Conservation (phyloP, 768 basidiomycete species). For the Kwoniella sp. region DNA sequence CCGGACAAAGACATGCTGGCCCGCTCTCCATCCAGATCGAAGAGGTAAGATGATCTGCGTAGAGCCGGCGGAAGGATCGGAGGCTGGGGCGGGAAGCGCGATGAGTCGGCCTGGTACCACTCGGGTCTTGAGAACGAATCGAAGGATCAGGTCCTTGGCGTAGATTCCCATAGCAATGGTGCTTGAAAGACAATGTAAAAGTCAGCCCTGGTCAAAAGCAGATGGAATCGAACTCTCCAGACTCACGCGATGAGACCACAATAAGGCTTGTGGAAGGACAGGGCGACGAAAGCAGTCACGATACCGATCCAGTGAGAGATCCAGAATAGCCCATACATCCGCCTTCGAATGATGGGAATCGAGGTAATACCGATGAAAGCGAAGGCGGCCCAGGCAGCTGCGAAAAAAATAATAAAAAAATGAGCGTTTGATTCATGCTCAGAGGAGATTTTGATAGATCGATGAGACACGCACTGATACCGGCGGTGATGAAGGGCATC, state of each 20-base stretch:
- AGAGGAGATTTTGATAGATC: too few species aligned
- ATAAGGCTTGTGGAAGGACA: conserved; percentile 61
- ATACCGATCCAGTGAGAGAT: conserved; percentile 65
- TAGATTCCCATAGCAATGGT: conserved; percentile 61
- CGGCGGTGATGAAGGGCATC: conserved; percentile 13
- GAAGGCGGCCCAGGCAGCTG: conserved; percentile 61
- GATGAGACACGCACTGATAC: conserved; percentile 13
- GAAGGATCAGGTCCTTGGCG: conserved; percentile 61
- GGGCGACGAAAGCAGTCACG: conserved; percentile 62
- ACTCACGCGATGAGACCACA: conserved; percentile 58
- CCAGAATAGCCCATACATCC: conserved; percentile 67
- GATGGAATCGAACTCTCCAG: too few species aligned
- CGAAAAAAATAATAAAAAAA: conserved; percentile 57
- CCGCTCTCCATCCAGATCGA: conserved; percentile 75
- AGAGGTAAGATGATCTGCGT: conserved; percentile 69
- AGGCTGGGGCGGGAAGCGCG: conserved; percentile 55
- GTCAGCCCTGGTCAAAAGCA: too few species aligned
- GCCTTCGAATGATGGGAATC: conserved; percentile 62
- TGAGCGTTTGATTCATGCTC: too few species aligned
- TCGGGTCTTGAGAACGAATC: conserved; percentile 70
- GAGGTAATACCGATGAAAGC: conserved; percentile 69
- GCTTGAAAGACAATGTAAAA: too few species aligned
- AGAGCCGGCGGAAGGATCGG: conserved; percentile 62
- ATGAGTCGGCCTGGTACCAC: conserved; percentile 64
- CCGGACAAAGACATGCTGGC: conserved; percentile 77